phyloP scores from a whole-genome alignment of 2,329 filamentous ascomycete species.

The Fusarium praegraminearum region DNA sequence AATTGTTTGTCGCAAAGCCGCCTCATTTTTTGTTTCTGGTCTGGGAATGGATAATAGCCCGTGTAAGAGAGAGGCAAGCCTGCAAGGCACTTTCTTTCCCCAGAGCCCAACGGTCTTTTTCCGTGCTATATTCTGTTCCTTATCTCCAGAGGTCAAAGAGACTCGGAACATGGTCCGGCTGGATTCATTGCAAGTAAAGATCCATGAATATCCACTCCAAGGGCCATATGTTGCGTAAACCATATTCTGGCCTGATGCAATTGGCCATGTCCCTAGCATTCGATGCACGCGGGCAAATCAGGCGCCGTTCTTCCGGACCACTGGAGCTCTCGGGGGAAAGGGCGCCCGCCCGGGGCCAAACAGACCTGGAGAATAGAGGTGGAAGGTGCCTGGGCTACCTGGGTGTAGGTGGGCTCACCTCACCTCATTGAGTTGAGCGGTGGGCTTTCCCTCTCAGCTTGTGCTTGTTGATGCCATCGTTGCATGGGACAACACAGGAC shows the following conservation, averaged over 20 bases:
- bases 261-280: slow-evolving; percentile 37
- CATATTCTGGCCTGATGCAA: slow-evolving; percentile 49
- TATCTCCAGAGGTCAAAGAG: slow-evolving; percentile 24
- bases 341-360: slow-evolving; percentile 35
- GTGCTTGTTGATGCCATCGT: slow-evolving; percentile 29
- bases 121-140: slow-evolving; percentile 1
- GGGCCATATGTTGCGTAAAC: slow-evolving; percentile 41
- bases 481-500: slow-evolving; percentile 22
- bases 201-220: slow-evolving; percentile 18
- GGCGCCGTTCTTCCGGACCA: slow-evolving; percentile 44
- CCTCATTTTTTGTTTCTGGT: slow-evolving; percentile 13
- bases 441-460: slow-evolving; percentile 9
- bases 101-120: slow-evolving; percentile 8
- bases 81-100: slow-evolving; percentile 7
- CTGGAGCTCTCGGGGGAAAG: slow-evolving; percentile 48
- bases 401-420: slow-evolving; percentile 43
- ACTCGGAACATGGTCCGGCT: slow-evolving; percentile 9
- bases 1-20: slow-evolving; percentile 2
- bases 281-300: slow-evolving; percentile 46
- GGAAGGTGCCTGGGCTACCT: slow-evolving; percentile 15
- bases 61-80: slow-evolving; percentile 19
- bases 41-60: neutral
- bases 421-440: slow-evolving; percentile 28
- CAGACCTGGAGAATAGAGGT: slow-evolving; percentile 16
- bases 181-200: slow-evolving; percentile 1